Conservation (phyloP, 306 rosid species). For the Trifolium subterraneum region DNA sequence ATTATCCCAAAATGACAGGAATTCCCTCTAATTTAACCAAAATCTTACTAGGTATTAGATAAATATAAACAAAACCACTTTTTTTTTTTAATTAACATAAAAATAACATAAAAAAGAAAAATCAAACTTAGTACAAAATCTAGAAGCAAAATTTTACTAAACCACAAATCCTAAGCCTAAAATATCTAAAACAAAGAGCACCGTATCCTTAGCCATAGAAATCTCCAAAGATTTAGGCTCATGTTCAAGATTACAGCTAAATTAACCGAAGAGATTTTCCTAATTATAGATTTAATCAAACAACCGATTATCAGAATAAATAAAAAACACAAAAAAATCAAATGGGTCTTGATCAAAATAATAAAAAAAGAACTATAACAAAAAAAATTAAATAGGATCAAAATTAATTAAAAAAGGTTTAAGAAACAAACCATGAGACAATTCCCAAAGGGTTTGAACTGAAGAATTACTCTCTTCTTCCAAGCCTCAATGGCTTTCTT, state of each 20-base stretch:
- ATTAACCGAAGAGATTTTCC: conserved; percentile 40
- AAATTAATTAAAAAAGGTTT: not conserved
- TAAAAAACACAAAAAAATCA: conserved; percentile 31
- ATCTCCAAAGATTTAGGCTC: conserved; percentile 61
- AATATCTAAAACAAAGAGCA: conserved; percentile 37
- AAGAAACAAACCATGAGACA: conserved; percentile 50
- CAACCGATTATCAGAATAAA: conserved; percentile 17
- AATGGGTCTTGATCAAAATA: conserved; percentile 31
- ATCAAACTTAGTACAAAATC: conserved; percentile 45
- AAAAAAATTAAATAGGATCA: not conserved
- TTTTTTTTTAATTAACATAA: conserved; percentile 30
- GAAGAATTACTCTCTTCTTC: conserved; percentile 41
- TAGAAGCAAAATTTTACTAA: conserved; percentile 47
- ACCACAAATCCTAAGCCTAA: conserved; percentile 54
- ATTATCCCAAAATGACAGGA: conserved; percentile 51
- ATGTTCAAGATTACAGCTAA: conserved; percentile 45
- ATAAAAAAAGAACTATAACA: not conserved
- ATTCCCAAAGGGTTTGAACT: conserved; percentile 39
- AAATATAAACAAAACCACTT: conserved; percentile 39
- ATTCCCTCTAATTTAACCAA: conserved; percentile 50
- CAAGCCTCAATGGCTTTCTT: conserved; percentile 52
- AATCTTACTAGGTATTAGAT: conserved; percentile 48
- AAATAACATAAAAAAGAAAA: conserved; percentile 35
- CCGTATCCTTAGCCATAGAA: conserved; percentile 47
- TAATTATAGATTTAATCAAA: conserved; percentile 37